Conservation (phyloP, 2,329 filamentous ascomycete species). For the Neofusicoccum ribis region DNA sequence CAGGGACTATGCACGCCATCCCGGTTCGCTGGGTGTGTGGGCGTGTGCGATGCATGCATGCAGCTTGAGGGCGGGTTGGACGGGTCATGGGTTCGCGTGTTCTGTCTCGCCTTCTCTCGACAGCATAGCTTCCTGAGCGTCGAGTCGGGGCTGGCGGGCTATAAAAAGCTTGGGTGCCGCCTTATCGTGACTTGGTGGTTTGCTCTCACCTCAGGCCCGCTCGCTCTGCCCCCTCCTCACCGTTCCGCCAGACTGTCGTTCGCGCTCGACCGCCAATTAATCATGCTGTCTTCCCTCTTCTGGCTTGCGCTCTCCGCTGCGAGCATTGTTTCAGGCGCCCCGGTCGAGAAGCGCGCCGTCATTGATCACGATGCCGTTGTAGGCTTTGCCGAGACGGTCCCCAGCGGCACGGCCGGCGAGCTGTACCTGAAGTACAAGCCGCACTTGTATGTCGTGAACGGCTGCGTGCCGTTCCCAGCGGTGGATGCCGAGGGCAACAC, state of each 20-base stretch:
- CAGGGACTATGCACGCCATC: slow-evolving; percentile 2
- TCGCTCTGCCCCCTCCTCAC: background rate
- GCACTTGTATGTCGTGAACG: slow-evolving; percentile 55
- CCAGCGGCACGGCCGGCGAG: slow-evolving; percentile 45
- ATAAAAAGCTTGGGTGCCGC: slow-evolving; percentile 1
- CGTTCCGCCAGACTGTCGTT: background rate
- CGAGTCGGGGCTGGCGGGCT: background rate
- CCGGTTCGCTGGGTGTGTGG: background rate
- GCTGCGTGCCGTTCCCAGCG: slow-evolving; percentile 64
- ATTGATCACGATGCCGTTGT: slow-evolving; percentile 52
- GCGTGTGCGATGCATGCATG: background rate
- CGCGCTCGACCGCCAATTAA: too few species aligned
- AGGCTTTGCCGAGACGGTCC: slow-evolving; percentile 56
- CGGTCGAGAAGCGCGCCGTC: slow-evolving; percentile 40
- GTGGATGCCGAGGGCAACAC: slow-evolving; percentile 61
- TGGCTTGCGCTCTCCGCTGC: background rate
- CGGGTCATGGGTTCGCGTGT: too few species aligned
- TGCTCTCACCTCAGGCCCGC: background rate
- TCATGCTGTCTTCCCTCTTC: background rate
- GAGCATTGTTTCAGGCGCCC: background rate
- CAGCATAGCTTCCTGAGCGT: background rate
- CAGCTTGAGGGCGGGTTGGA: background rate
- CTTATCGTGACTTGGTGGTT: background rate
- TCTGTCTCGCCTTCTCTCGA: background rate
- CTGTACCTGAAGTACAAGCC: slow-evolving; percentile 60